These are phyloP conservation scores for Conoideocrella luteorostrata DNA, from an alignment of 2,329 filamentous ascomycete species.

Conservation along the genomic window DNA sequence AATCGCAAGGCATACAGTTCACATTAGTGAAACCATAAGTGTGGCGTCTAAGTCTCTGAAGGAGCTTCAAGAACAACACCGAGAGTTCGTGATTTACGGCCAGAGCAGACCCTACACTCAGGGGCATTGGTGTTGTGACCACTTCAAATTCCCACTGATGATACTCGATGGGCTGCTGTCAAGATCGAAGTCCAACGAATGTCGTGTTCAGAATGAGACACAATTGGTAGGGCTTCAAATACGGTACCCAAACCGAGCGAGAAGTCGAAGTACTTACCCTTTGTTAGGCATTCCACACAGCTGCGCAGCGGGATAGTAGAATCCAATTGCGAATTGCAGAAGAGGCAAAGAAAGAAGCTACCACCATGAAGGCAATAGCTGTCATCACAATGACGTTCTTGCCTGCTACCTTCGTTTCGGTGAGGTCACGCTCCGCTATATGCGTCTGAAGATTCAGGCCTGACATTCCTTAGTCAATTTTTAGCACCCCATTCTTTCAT, in stretches of 20 bases:
- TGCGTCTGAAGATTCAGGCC: neutral
- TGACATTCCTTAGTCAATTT: slow-evolving; percentile 3
- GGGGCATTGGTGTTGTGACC: neutral
- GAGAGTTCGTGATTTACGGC: slow-evolving; percentile 1
- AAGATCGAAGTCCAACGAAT: slow-evolving; percentile 6
- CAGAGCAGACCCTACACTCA: neutral
- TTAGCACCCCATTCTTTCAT: slow-evolving; percentile 7
- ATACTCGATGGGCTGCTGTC: slow-evolving; percentile 1
- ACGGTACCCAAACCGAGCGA: no score
- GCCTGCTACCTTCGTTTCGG: slow-evolving; percentile 8
- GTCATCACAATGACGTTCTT: slow-evolving; percentile 9
- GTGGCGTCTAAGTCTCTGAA: slow-evolving; percentile 4
- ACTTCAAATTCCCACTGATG: neutral
- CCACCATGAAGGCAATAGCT: slow-evolving; percentile 8
- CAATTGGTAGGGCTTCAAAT: slow-evolving; percentile 4
- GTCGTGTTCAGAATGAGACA: slow-evolving; percentile 7
- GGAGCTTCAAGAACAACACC: slow-evolving; percentile 3
- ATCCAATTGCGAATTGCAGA: slow-evolving; percentile 7
- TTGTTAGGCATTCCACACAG: slow-evolving; percentile 6
- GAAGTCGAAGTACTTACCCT: neutral
- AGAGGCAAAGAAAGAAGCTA: slow-evolving; percentile 4
- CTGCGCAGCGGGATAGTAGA: slow-evolving; percentile 8
- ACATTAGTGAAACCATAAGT: slow-evolving; percentile 6
- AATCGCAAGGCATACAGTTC: slow-evolving; percentile 8
- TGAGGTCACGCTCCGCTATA: neutral